A percentile compares a stretch with the other conserved stretches of the same genome.
Conservation (phyloP, 2,329 filamentous ascomycete species). For the Xylariaceae sp. region DNA sequence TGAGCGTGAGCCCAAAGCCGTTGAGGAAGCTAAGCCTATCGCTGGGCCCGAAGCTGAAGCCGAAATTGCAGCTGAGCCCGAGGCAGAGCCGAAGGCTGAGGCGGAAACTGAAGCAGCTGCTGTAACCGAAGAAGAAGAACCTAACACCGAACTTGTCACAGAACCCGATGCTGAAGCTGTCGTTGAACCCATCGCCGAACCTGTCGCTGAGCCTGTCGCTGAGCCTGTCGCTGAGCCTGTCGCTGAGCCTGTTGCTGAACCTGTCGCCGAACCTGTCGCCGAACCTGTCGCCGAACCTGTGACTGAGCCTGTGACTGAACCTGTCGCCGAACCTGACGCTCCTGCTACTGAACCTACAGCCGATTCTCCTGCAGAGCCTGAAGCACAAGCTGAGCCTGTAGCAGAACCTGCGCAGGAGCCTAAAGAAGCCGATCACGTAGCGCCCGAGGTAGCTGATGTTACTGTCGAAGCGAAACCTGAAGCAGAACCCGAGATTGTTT, state of each 20-base stretch:
- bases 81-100: conserved; percentile 6
- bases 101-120: not conserved
- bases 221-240: conserved; percentile 3
- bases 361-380: not conserved
- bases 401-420: not conserved
- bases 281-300: not conserved
- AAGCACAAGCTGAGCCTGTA: not conserved
- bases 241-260: not conserved
- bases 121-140: not conserved
- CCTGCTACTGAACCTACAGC: not conserved
- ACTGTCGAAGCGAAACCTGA: not conserved
- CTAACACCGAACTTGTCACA: not conserved
- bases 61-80: not conserved
- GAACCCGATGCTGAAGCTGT: not conserved
- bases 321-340: not conserved
- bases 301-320: not conserved
- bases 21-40: not conserved
- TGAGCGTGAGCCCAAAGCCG: conserved; percentile 1
- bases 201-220: too few relatives aligned
- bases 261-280: not conserved
- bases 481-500: not conserved
- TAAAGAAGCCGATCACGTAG: too few relatives aligned
- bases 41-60: not conserved
- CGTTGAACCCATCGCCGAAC: not conserved
- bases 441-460: not conserved